Percentiles rank a stretch among this genome's conserved stretches.
Conservation (phyloP, 2,329 filamentous ascomycete genomes). For the Neopestalotiopsis sp. region DNA sequence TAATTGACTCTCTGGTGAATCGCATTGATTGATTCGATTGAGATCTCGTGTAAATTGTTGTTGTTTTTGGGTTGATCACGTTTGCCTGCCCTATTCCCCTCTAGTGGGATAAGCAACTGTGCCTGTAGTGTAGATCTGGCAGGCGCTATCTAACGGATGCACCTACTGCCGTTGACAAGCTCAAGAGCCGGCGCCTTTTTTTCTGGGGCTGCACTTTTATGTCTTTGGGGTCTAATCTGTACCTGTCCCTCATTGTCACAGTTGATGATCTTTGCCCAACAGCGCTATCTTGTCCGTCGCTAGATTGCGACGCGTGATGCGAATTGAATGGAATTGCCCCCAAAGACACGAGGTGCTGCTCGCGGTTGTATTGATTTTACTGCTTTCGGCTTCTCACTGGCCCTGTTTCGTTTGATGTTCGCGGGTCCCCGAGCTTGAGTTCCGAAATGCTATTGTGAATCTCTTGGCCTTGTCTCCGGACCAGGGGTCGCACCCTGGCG, state of each 20-base stretch:
- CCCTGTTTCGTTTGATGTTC: slow-evolving; percentile 16
- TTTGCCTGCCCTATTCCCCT: too few species aligned
- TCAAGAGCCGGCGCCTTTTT: not conserved
- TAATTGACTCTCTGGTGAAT: too few species aligned
- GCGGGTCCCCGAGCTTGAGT: not conserved
- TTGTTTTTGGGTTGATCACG: too few species aligned
- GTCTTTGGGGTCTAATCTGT: too few species aligned
- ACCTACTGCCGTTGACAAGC: slow-evolving; percentile 3
- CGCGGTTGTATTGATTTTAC: not conserved
- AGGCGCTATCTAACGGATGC: not conserved
- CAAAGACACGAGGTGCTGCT: not conserved
- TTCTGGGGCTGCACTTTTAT: not conserved
- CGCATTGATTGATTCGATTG: too few species aligned
- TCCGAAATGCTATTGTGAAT: slow-evolving; percentile 18
- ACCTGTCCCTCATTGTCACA: too few species aligned
- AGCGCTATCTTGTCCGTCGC: not conserved
- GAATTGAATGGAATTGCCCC: not conserved
- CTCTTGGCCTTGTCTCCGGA: slow-evolving; percentile 34
- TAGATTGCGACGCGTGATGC: not conserved
- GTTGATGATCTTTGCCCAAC: not conserved
- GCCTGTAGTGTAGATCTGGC: not conserved
- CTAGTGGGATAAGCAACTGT: not conserved
- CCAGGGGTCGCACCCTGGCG: slow-evolving; percentile 13
- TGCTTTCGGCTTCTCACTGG: slow-evolving; percentile 6
- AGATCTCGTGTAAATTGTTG: too few species aligned